Evolutionary conservation across 345 rosid species (phyloP), one percentile per base, ranked within the genome.

Genomic region (Acer campestre): DNA sequence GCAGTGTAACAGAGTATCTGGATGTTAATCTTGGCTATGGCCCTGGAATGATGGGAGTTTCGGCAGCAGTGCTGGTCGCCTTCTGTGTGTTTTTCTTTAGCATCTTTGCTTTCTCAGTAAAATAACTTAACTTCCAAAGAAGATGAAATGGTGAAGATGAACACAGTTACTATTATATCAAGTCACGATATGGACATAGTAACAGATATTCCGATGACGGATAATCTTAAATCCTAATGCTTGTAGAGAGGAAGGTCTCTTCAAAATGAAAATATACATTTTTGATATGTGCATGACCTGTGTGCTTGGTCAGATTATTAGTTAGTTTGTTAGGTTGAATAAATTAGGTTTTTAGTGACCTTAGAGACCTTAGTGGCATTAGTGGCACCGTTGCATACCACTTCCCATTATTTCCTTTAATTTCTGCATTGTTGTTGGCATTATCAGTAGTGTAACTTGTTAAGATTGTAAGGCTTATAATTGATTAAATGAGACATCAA

Each of bases 121-220:
- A 84, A 65, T 73, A 80, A 79, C 89, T 95, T 80, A 90, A 95
- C 83, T 95, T 93, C 92, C 96, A 95, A 80, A 87, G 74, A 84
- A 84, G 98, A 87, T 93, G 85, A 81, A 71, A 35, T 13, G 7
- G 12, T 64, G 10, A 7, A 55, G 38, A 35, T 42, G 46, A 42
- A 23, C 74, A 31, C 1, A n/a, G 6, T 6, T 35, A 35, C 38
- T 23, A 51, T 35, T 31, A 42, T 42, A 7, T 42, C 9, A 42
- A 42, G 0, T 42, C 2, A 9, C 11, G 11, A 2, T 8, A 42
- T 42, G 46, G 10, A 42, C 10, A n/a, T n/a, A 55, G 9, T 12
- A 10, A 46, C 48, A 7, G 69, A 66, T 66, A 3, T 3, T 35
- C 48, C 27, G 1, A 35, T 1, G 1, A 22, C 1, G 23, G 49